Base-by-base conservation (phyloP, 2,329 filamentous ascomycete species). In the Fusarium sambucinum region DNA sequence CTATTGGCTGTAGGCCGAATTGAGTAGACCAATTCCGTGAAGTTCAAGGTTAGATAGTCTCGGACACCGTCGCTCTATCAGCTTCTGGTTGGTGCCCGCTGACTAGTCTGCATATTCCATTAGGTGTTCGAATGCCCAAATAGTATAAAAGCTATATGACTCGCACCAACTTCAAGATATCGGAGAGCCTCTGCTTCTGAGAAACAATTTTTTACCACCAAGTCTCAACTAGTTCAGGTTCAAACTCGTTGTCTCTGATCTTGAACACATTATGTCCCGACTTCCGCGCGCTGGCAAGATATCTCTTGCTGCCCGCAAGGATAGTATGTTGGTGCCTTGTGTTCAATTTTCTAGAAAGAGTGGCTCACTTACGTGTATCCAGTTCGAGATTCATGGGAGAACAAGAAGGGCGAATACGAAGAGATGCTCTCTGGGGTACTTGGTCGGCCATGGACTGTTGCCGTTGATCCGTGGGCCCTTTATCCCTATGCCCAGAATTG, bases 341-440 rank as follows among this genome's bases (percentile, higher is more conserved):
- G 12, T 16, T 21, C 6, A 25, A 33, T 7, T 21, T 17, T 21
- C 2, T 13, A 19, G 0, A 5, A 6, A 21, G 6, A 17, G 25
- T 42, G 11, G 29, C 52, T 42, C n/a, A 55, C 29, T 16, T 17
- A 42, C 4, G 52, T 14, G 6, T 3, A 4, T 4, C 19, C 41
- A 87, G 84, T 87, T 64, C 83, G 85, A 8, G 86, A 87, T 69
- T 78, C 81, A 17, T 87, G 80, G 80, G 84, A 86, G 19, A 78
- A 73, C 55, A 84, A 82, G 56, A 85, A 83, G 69, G 73, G 64
- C 1, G 81, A 79, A 4, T 65, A 81, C 16, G 84, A 85, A 72
- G 73, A 79, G 53, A 73, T 80, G 55, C 69, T 87, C 40, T 83
- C 82, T 1, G 77, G 79, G 0, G 44, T 81, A 41, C 79, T 87